phyloP scores from a whole-genome alignment of 257 asterid species.

The Solanum pinnatisectum region DNA sequence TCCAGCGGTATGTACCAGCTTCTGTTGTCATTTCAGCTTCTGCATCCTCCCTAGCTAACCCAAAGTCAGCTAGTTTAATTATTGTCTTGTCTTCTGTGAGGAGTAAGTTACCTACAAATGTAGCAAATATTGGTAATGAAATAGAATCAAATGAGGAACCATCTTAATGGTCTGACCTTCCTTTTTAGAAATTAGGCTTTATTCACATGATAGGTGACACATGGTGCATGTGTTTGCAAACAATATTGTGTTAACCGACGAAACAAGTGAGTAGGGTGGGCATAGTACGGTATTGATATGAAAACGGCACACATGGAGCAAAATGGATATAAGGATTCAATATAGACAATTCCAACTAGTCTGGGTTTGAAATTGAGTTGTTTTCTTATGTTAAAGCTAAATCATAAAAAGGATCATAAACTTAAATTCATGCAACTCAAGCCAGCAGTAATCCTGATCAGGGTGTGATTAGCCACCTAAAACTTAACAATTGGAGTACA shows the following conservation, averaged over 20 bases:
- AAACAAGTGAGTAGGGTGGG: neutral
- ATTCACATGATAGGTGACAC: neutral
- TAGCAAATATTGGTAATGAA: neutral
- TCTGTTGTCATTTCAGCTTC: conserved; percentile 49
- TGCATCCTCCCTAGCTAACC: conserved; percentile 51
- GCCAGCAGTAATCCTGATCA: neutral
- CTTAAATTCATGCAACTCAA: neutral
- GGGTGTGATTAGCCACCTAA: neutral
- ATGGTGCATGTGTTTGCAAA: neutral
- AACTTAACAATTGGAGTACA: neutral
- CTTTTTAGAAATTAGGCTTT: neutral
- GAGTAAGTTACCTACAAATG: conserved; percentile 42
- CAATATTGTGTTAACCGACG: neutral
- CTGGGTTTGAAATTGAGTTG: neutral
- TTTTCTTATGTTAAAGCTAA: neutral
- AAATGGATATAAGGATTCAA: neutral
- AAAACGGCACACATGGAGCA: neutral
- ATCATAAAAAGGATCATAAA: neutral
- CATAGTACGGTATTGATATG: neutral
- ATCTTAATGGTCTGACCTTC: neutral
- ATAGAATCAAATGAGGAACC: neutral
- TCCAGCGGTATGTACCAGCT: conserved; percentile 71
- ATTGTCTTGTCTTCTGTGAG: conserved; percentile 44
- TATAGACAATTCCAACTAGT: neutral
- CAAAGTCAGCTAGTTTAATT: conserved; percentile 62